Evolutionary conservation across 495 filamentous ascomycete genomes (phyloP), one percentile per base, ranked within the genome.

Genomic region (Tuber umbilicatum): DNA sequence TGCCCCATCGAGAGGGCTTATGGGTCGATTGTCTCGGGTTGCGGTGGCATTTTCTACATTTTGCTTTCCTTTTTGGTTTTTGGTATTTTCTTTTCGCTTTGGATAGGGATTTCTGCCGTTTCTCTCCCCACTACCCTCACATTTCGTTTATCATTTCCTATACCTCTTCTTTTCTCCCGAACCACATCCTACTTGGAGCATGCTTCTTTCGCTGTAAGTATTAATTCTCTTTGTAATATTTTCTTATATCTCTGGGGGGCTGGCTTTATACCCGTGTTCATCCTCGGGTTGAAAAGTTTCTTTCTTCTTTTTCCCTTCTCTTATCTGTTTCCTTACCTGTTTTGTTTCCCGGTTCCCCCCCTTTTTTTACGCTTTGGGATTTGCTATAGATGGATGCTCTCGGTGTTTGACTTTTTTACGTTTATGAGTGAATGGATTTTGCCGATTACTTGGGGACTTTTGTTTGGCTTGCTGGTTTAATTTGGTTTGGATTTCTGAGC

Each of bases 141-240:
- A 31, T 55, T 64, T 71, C 27, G 37, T 71, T 45, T 64, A 70
- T 79, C 12, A 69, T 79, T 55, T 71, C 73, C 69, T 37, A 14
- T 31, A 68, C 69, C 64, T 16, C 31, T 72, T 64, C 19, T 64
- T 60, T 47, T 27, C 35, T 31, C 55, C 31, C 27, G n/a, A 31
- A 35, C 55, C 55, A 14, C 27, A 64, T 64, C 17, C 55, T 64
- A 79, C 72, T 77, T 31, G 69, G 74, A 74, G 27, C 12, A 64
- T 64, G 35, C 70, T 47, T 72, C 50, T 72, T 79, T 78, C 73
- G 60, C 38, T 79, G 77, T 79, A 79, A 78, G 75, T 79, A 79
- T 79, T 79, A 78, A 79, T 75, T 27, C 43, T 73, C 74, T 78
- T 72, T 79, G 76, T 79, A 74, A 78, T 79, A 79, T 78, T 75